Percentiles rank a stretch among this genome's conserved stretches.
These are phyloP conservation scores for Bryum argenteum DNA, from an alignment of 225 moss, liverwort and hornwort species.

Conservation along the genomic window DNA sequence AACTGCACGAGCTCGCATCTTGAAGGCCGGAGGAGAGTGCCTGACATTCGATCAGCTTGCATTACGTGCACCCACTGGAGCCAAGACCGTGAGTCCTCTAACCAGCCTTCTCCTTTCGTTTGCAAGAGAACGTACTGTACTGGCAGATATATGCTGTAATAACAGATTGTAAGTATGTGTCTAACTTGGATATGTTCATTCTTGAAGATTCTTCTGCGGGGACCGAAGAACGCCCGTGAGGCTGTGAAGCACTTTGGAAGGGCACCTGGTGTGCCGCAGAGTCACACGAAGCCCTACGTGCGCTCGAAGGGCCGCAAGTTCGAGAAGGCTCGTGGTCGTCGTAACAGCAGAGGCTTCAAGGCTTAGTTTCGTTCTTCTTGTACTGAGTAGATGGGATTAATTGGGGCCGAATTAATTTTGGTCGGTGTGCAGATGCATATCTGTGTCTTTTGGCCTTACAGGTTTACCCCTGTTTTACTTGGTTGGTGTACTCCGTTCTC, in stretches of 20 bases:
- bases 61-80: constrained; percentile 70
- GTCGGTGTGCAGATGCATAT: constrained; percentile 8
- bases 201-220: constrained; percentile 54
- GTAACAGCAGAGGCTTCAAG: constrained; percentile 89
- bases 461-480: neutral
- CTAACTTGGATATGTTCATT: neutral
- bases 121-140: neutral
- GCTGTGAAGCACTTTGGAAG: constrained; percentile 91
- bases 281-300: constrained; percentile 81
- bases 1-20: constrained; percentile 66
- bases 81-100: constrained; percentile 41
- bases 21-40: constrained; percentile 72
- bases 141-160: neutral
- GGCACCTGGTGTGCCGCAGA: constrained; percentile 83
- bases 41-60: constrained; percentile 79
- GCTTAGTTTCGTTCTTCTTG: constrained; percentile 42
- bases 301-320: constrained; percentile 81
- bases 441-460: constrained; percentile 8
- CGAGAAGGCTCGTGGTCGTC: constrained; percentile 83
- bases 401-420: constrained; percentile 19
- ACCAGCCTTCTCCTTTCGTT: neutral
- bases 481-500: constrained; percentile 17
- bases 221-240: constrained; percentile 82
- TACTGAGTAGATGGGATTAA: constrained; percentile 3
- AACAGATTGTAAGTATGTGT: neutral